These are phyloP conservation scores for Botryotinia globosa DNA, from an alignment of 2,329 filamentous ascomycete species.

Conservation along the genomic window DNA sequence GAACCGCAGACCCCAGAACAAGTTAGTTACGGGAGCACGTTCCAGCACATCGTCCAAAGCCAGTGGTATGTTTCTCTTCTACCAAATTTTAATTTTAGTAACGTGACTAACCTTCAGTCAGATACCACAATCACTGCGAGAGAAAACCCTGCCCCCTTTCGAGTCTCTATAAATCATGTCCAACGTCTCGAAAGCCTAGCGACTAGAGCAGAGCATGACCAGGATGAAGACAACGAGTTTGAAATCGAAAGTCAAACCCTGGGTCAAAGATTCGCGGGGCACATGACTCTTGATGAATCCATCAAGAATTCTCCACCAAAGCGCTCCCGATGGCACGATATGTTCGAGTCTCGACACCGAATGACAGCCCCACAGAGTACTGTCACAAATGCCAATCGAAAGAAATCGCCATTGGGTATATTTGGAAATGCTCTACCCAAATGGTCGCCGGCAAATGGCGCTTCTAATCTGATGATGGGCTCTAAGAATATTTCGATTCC, in stretches of 20 bases:
- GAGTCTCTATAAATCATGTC: not conserved
- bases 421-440: not conserved
- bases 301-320: not conserved
- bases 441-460: not conserved
- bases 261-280: not conserved
- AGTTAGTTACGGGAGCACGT: too few species aligned
- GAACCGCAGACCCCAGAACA: not conserved
- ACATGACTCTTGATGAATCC: not conserved
- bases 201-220: not conserved
- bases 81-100: not conserved
- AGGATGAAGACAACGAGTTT: not conserved
- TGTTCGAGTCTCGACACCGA: not conserved
- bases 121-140: not conserved
- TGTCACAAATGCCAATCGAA: not conserved
- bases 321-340: slow-evolving; percentile 6
- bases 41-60: not conserved
- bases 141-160: not conserved
- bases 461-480: not conserved
- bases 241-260: too few species aligned
- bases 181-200: not conserved
- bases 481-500: not conserved
- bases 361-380: not conserved
- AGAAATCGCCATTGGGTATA: too few species aligned
- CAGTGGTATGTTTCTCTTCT: not conserved
- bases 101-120: not conserved